These are phyloP conservation scores for Cryphonectria carpinicola DNA, from an alignment of 2,329 filamentous ascomycete genomes.

Conservation along the genomic window DNA sequence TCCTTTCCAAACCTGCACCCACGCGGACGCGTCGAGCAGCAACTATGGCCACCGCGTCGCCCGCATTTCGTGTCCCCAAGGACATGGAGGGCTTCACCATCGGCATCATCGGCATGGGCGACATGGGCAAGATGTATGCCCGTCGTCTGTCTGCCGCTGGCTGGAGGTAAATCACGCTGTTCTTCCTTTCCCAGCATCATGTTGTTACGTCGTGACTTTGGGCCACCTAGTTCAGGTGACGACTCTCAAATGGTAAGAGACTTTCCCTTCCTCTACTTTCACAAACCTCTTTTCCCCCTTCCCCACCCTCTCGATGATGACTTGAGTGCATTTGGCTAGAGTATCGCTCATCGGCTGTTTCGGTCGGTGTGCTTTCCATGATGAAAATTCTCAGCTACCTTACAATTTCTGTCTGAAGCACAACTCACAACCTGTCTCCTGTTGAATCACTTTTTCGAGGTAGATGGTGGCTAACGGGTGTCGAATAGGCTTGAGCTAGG, in stretches of 20 bases:
- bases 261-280: slow-evolving; percentile 9
- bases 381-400: slow-evolving; percentile 99
- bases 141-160: slow-evolving; percentile 84
- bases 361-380: slow-evolving; percentile 75
- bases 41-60: slow-evolving; percentile 20
- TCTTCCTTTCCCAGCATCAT: slow-evolving; percentile 24
- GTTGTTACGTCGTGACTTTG: neutral
- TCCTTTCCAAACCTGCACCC: slow-evolving; percentile 22
- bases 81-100: slow-evolving; percentile 74
- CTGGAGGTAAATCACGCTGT: slow-evolving; percentile 77
- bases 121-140: slow-evolving; percentile 99
- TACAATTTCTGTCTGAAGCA: slow-evolving; percentile 81
- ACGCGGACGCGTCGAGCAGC: slow-evolving; percentile 16
- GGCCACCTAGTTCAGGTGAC: slow-evolving; percentile 19
- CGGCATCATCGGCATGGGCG: slow-evolving; percentile 97
- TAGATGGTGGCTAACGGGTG: slow-evolving; percentile 32
- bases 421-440: slow-evolving; percentile 31
- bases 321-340: slow-evolving; percentile 99
- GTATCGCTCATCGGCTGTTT: slow-evolving; percentile 70
- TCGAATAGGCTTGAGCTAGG: slow-evolving; percentile 11
- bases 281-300: slow-evolving; percentile 27
- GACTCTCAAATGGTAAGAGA: slow-evolving; percentile 44
- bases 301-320: slow-evolving; percentile 74
- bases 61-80: slow-evolving; percentile 36
- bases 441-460: slow-evolving; percentile 23